phyloP scores from a whole-genome alignment of 2,329 filamentous ascomycete genomes.

The Cytospora piceae region DNA sequence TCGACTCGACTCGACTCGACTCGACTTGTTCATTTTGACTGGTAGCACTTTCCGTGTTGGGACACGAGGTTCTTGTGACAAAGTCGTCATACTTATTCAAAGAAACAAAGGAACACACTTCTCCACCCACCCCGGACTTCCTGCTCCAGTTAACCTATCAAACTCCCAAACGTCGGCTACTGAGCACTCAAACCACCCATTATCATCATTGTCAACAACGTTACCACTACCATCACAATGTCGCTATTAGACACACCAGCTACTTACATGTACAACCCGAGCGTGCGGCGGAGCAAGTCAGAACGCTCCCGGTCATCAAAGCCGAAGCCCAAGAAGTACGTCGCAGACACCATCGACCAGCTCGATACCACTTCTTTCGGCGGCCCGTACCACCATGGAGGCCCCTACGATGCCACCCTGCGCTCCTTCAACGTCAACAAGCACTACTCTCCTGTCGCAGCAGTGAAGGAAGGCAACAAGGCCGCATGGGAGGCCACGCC shows the following conservation, averaged over 20 bases:
- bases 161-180: neutral
- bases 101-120: neutral
- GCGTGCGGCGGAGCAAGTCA: conserved; percentile 38
- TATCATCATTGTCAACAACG: neutral
- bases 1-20: neutral
- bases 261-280: conserved; percentile 9
- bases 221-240: conserved; percentile 13
- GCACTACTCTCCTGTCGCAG: conserved; percentile 72
- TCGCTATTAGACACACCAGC: conserved; percentile 23
- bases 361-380: conserved; percentile 69
- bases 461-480: conserved; percentile 71
- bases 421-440: conserved; percentile 71
- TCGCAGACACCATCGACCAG: conserved; percentile 76
- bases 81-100: neutral
- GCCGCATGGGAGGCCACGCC: conserved; percentile 84
- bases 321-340: conserved; percentile 27
- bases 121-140: neutral
- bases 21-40: neutral
- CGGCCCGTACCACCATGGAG: conserved; percentile 81
- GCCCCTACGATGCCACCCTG: conserved; percentile 85
- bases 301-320: conserved; percentile 56
- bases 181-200: neutral
- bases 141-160: neutral
- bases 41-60: neutral
- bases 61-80: neutral